phyloP scores from a whole-genome alignment of 2,329 filamentous ascomycete species.

The Nemania sp. region DNA sequence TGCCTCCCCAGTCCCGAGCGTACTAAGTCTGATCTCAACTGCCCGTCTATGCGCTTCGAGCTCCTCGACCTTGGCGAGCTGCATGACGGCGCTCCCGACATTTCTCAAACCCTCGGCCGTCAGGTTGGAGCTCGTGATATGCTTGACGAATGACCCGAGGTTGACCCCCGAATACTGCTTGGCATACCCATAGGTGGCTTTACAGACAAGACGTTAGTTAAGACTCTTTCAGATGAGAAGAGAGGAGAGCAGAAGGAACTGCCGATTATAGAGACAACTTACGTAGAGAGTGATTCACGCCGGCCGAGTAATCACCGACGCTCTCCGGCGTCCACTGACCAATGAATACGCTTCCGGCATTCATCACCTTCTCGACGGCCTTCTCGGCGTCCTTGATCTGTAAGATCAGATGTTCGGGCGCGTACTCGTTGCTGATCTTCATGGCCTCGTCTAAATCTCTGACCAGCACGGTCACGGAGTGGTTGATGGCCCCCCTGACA shows the following conservation, averaged over 20 bases:
- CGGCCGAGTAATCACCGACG: conserved; percentile 96
- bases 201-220: conserved; percentile 20
- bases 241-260: background rate
- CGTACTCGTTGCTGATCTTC: conserved; percentile 87
- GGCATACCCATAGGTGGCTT: conserved; percentile 95
- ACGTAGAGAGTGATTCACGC: conserved; percentile 97
- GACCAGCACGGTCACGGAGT: conserved; percentile 86
- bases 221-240: background rate
- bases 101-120: conserved; percentile 83
- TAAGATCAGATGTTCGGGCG: conserved; percentile 93
- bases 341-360: conserved; percentile 95
- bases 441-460: conserved; percentile 73
- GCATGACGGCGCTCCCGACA: conserved; percentile 89
- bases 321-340: conserved; percentile 97
- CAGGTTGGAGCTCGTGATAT: conserved; percentile 93
- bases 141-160: conserved; percentile 92
- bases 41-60: conserved; percentile 91
- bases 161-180: conserved; percentile 99
- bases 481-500: conserved; percentile 84
- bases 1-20: conserved; percentile 32
- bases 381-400: conserved; percentile 79
- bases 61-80: conserved; percentile 90
- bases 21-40: conserved; percentile 79
- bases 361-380: conserved; percentile 79
- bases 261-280: conserved; percentile 52